Percentiles rank a stretch among this genome's conserved stretches.
Evolutionary conservation across 1,139 yeast genomes (phyloP).

Genomic region (Suhomyces chickasaworum): DNA sequence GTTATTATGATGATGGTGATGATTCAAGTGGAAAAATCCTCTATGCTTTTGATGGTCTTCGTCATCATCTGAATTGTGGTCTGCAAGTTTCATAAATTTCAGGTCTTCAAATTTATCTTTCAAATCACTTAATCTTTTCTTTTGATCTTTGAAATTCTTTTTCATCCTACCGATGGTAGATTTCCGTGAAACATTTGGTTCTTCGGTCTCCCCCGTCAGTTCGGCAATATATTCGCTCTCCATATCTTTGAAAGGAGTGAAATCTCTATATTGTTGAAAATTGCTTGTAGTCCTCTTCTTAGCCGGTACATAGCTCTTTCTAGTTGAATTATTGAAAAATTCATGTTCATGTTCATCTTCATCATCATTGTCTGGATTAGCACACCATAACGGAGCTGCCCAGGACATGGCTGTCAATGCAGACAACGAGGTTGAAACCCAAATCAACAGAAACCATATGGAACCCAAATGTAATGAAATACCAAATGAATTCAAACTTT

Average conservation of each 20-base stretch:
- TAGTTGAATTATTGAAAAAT: constrained; percentile 1
- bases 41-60: constrained; percentile 3
- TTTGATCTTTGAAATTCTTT: constrained; percentile 4
- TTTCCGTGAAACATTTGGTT: not conserved
- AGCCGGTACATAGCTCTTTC: constrained; percentile 4
- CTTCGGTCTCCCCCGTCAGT: not conserved
- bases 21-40: constrained; percentile 13
- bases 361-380: constrained; percentile 35
- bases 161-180: constrained; percentile 7
- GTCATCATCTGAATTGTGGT: constrained; percentile 5
- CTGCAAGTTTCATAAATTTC: not conserved
- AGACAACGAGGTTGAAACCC: constrained; percentile 34
- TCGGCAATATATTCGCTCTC: constrained; percentile 6
- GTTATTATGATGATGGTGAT: constrained; percentile 5
- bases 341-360: constrained; percentile 29
- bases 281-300: constrained; percentile 6
- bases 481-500: constrained; percentile 47
- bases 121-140: constrained; percentile 10
- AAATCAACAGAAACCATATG: constrained; percentile 44
- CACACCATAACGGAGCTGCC: constrained; percentile 50
- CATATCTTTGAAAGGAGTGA: constrained; percentile 9
- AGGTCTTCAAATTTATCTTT: constrained; percentile 3
- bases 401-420: constrained; percentile 31
- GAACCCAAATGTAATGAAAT: constrained; percentile 42
- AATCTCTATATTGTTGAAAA: constrained; percentile 5